Evolutionary conservation across 768 basidiomycete species (phyloP).

Genomic region (Tricholoma sp.): DNA sequence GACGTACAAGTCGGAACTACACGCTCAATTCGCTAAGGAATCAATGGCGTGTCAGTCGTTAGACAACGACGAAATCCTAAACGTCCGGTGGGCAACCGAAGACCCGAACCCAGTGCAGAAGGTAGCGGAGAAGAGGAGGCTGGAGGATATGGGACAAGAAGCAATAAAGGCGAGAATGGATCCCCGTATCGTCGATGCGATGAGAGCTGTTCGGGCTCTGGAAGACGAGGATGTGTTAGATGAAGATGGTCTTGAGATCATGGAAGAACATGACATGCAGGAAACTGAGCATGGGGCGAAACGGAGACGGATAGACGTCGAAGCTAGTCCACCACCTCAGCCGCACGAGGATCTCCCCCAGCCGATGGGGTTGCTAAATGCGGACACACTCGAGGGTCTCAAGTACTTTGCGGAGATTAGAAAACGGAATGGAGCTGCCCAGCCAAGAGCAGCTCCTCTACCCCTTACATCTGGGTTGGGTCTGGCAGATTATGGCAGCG

Average conservation of each 20-base stretch:
- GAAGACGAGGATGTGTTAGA: slow-evolving; percentile 70
- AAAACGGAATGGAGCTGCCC: slow-evolving; percentile 49
- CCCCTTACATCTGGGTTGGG: slow-evolving; percentile 46
- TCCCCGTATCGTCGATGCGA: slow-evolving; percentile 83
- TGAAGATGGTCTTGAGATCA: slow-evolving; percentile 32
- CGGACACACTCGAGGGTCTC: slow-evolving; percentile 84
- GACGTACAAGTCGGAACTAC: slow-evolving; percentile 80
- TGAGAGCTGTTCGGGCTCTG: slow-evolving; percentile 78
- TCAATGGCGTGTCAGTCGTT: slow-evolving; percentile 98
- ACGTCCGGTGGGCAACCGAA: slow-evolving; percentile 98
- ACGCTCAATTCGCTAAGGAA: slow-evolving; percentile 96
- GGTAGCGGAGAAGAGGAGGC: slow-evolving; percentile 73
- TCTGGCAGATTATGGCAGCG: slow-evolving; percentile 76
- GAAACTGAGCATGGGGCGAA: slow-evolving; percentile 32
- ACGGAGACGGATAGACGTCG: slow-evolving; percentile 27
- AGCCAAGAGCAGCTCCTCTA: slow-evolving; percentile 24
- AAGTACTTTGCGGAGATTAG: slow-evolving; percentile 89
- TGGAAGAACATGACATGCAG: slow-evolving; percentile 28
- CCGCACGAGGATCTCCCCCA: slow-evolving; percentile 28
- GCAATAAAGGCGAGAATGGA: slow-evolving; percentile 85
- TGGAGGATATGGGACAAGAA: slow-evolving; percentile 82
- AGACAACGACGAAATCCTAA: slow-evolving; percentile 95
- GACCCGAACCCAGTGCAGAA: slow-evolving; percentile 95
- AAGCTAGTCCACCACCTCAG: slow-evolving; percentile 17
- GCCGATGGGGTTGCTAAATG: slow-evolving; percentile 61